Percentiles rank a stretch among this genome's conserved stretches.
Conservation (phyloP, 225 moss, liverwort and hornwort genomes). For the Polytrichum commune region DNA sequence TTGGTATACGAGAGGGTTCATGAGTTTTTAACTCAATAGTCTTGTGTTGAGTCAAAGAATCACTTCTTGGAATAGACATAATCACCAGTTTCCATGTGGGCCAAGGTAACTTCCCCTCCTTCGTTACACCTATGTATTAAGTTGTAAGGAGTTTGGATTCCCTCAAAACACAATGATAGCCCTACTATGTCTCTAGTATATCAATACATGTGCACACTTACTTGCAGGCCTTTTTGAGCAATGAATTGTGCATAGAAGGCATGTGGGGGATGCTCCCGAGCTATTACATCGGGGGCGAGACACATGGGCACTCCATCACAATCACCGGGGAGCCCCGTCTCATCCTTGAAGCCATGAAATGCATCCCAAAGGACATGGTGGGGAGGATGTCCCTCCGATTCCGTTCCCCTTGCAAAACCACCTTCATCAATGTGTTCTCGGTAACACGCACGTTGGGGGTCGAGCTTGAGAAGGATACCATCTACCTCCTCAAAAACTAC, state of each 20-base stretch:
- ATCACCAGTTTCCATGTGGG: no score
- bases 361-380: conserved; percentile 46
- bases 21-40: no score
- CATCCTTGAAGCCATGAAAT: conserved; percentile 45
- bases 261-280: conserved; percentile 22
- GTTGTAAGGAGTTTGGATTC: no score
- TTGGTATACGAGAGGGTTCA: no score
- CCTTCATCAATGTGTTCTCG: conserved; percentile 54
- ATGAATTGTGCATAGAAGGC: conserved; percentile 30
- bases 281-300: conserved; percentile 65
- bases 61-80: no score
- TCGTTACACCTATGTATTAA: no score
- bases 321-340: conserved; percentile 40
- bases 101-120: no score
- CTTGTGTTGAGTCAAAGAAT: no score
- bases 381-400: conserved; percentile 45
- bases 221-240: conserved; percentile 13
- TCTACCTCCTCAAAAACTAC: conserved; percentile 55
- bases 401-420: conserved; percentile 37
- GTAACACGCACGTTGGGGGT: conserved; percentile 54
- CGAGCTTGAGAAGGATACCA: conserved; percentile 54
- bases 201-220: no score
- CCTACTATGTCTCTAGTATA: no score
- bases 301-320: conserved; percentile 54
- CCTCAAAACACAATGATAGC: no score